Conservation (phyloP, 164 flowering plant species). For the Paratinospora sagittata region DNA sequence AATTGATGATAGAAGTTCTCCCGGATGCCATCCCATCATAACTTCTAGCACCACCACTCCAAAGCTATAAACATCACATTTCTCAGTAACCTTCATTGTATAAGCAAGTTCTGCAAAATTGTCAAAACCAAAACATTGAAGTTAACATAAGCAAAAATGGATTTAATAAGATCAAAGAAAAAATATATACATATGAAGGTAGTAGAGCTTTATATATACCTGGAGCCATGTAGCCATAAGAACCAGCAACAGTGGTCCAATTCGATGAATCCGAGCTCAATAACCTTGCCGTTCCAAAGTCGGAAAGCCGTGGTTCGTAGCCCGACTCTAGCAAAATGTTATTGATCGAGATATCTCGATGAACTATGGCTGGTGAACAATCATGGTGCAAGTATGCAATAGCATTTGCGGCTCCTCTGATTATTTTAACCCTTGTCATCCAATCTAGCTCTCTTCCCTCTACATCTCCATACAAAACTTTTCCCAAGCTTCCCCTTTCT, state of each 20-base stretch:
- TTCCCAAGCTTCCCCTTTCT: slow-evolving; percentile 49
- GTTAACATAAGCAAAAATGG: no score
- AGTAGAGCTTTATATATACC: slow-evolving; percentile 27
- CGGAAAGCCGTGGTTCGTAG: slow-evolving; percentile 43
- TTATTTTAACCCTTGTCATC: slow-evolving; percentile 39
- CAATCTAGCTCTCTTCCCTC: slow-evolving; percentile 33
- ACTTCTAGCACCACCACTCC: slow-evolving; percentile 24
- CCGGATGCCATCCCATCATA: slow-evolving; percentile 20
- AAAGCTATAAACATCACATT: slow-evolving; percentile 28
- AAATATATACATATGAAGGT: neutral
- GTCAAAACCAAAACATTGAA: neutral
- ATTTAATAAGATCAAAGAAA: neutral
- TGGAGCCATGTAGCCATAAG: slow-evolving; percentile 72
- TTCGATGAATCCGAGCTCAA: slow-evolving; percentile 38
- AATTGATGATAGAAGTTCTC: slow-evolving; percentile 25
- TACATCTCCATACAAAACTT: slow-evolving; percentile 28
- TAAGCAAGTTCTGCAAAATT: slow-evolving; percentile 21
- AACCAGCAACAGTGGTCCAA: slow-evolving; percentile 52
- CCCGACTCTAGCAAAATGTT: slow-evolving; percentile 48
- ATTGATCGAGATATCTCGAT: slow-evolving; percentile 49
- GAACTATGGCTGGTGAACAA: slow-evolving; percentile 52
- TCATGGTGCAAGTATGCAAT: slow-evolving; percentile 68
- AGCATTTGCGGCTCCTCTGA: slow-evolving; percentile 71
- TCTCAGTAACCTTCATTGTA: slow-evolving; percentile 21
- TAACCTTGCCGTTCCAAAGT: slow-evolving; percentile 59